Conservation (phyloP, 2,329 filamentous ascomycete species). For the Aspergillus vadensis region DNA sequence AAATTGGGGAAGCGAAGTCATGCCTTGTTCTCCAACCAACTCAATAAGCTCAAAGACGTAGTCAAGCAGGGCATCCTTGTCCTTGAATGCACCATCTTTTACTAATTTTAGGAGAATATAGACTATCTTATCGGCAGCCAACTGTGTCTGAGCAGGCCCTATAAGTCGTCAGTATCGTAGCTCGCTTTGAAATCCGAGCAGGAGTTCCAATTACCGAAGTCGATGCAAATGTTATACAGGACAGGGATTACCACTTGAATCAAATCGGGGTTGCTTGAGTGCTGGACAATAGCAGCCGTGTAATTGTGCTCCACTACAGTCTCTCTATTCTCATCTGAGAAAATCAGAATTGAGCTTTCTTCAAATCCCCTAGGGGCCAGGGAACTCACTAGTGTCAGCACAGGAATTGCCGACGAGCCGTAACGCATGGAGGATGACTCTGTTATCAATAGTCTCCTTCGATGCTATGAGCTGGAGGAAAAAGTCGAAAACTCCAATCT, state of each 20-base stretch:
- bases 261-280: slow-evolving; percentile 38
- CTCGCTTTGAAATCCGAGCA: neutral
- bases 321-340: slow-evolving; percentile 44
- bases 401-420: slow-evolving; percentile 49
- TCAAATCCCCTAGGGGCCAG: neutral
- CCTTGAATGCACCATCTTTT: slow-evolving; percentile 34
- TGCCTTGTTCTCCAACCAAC: slow-evolving; percentile 44
- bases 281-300: slow-evolving; percentile 40
- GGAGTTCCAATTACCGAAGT: slow-evolving; percentile 39
- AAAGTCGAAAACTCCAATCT: slow-evolving; percentile 44
- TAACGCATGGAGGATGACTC: slow-evolving; percentile 43
- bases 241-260: slow-evolving; percentile 46
- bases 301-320: slow-evolving; percentile 44
- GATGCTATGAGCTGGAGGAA: slow-evolving; percentile 44
- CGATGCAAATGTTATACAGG: slow-evolving; percentile 49
- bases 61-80: slow-evolving; percentile 35
- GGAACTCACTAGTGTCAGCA: slow-evolving; percentile 44
- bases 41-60: slow-evolving; percentile 46
- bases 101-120: slow-evolving; percentile 43
- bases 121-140: slow-evolving; percentile 38
- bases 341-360: slow-evolving; percentile 16
- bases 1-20: neutral
- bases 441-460: slow-evolving; percentile 30
- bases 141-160: slow-evolving; percentile 44
- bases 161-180: slow-evolving; percentile 21